Base-by-base conservation (phyloP, 495 filamentous ascomycete genomes). In the Hypoxylon lienhwacheense region DNA sequence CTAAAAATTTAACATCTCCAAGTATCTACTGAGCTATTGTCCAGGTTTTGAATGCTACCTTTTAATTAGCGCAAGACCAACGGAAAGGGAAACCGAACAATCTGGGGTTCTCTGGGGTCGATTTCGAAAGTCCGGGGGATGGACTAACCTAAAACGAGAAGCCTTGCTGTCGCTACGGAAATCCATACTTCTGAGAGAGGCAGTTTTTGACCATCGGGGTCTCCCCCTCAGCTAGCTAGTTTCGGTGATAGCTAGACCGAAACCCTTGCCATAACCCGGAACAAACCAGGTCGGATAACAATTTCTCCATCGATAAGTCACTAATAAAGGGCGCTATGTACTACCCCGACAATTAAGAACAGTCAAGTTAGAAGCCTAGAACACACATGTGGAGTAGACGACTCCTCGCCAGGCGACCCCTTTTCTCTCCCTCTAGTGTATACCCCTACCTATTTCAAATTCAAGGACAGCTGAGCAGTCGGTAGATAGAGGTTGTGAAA, bases 111-210 rank as follows among this genome's bases (percentile, higher is more conserved):
- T 43, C 43, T 45, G 56, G 53, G 52, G 53, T 35, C 19, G 37
- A 20, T 61, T 52, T 24, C 47, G 41, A 61, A 61, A 61, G 56
- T 45, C 58, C 33, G 58, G 58, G 58, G 58, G 52, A 51, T 32
- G 47, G 45, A 32, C 53, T 32, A 26, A 28, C 43, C 20, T 26
- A n/a, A 47, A 24, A 6, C 26, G 26, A 25, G 31, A 14, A 42
- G 37, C 35, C 51, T 35, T 61, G 51, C 22, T 19, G 25, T 25
- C 33, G 24, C 10, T 24, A 45, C 47, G 47, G 44, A 48, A 42
- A 51, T 52, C 45, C 50, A 43, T n/a, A 47, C 47, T 52, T 43
- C 37, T 55, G 36, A 47, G 41, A 24, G 41, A 53, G 36, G 48
- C 10, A 44, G 35, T 15, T 4, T 42, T 34, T 16, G 21, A 14